Conservation (phyloP, 2,329 filamentous ascomycete species). For the Ophiostoma montium region DNA sequence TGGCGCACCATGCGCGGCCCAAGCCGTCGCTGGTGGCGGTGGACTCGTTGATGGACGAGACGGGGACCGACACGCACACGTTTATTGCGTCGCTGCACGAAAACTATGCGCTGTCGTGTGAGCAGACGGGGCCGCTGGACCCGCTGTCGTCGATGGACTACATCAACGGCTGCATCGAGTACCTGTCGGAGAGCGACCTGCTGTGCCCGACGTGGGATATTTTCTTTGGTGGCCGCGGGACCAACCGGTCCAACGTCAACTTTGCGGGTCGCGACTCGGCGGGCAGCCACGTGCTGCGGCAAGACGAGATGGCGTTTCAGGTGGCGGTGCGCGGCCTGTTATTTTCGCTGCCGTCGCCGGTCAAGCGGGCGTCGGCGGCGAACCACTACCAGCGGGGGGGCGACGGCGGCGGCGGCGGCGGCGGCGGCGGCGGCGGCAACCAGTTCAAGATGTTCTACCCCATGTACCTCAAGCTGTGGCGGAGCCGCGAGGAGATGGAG, state of each 20-base stretch:
- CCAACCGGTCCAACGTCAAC: slow-evolving; percentile 21
- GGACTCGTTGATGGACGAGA: slow-evolving; percentile 78
- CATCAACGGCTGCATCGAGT: slow-evolving; percentile 72
- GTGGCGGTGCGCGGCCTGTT: slow-evolving; percentile 75
- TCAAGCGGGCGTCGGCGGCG: slow-evolving; percentile 52
- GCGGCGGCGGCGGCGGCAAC: slow-evolving; percentile 36
- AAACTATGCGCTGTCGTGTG: slow-evolving; percentile 81
- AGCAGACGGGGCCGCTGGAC: slow-evolving; percentile 35
- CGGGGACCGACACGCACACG: slow-evolving; percentile 68
- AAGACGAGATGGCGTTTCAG: slow-evolving; percentile 91
- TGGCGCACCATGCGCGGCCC: slow-evolving; percentile 42
- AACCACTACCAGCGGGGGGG: slow-evolving; percentile 10
- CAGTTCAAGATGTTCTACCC: slow-evolving; percentile 89
- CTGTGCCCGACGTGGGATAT: slow-evolving; percentile 59
- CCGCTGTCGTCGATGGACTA: slow-evolving; percentile 55
- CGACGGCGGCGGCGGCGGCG: slow-evolving; percentile 13
- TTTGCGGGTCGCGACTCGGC: slow-evolving; percentile 42
- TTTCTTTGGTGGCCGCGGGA: slow-evolving; percentile 46
- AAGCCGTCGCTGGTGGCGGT: slow-evolving; percentile 52
- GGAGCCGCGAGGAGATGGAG: slow-evolving; percentile 67
- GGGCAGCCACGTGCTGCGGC: slow-evolving; percentile 61
- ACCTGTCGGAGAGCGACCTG: slow-evolving; percentile 76
- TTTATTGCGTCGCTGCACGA: slow-evolving; percentile 32
- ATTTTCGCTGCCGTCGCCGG: slow-evolving; percentile 72
- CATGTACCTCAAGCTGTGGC: slow-evolving; percentile 69